These are phyloP conservation scores for Populus simonii DNA, from an alignment of 345 rosid genomes.

Conservation along the genomic window DNA sequence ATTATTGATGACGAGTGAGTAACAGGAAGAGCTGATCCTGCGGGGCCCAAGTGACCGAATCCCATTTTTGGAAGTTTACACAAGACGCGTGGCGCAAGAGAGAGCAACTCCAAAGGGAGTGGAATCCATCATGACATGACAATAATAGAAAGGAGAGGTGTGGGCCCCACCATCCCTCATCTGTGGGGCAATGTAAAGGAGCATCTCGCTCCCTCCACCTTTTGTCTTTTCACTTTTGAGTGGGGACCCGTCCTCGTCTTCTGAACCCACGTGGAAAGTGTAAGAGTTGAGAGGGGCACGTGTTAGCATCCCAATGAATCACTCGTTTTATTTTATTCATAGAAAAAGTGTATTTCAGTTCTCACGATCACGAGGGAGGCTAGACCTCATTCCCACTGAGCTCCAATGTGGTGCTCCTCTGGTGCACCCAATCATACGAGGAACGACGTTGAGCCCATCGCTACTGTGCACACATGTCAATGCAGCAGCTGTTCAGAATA, in stretches of 20 bases:
- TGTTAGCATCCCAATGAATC: conserved; percentile 26
- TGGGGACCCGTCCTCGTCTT: conserved; percentile 18
- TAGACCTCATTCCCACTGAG: neutral
- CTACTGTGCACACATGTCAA: neutral
- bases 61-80: neutral
- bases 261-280: conserved; percentile 19
- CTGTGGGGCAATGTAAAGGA: conserved; percentile 14
- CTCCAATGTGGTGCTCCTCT: neutral
- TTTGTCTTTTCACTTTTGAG: neutral
- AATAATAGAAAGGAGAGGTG: conserved; percentile 2
- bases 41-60: conserved; percentile 1
- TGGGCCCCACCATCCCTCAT: conserved; percentile 10
- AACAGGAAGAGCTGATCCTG: conserved; percentile 19
- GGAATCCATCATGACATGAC: conserved; percentile 14
- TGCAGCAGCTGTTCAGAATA: no score
- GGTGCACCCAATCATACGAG: neutral
- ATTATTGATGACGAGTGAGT: conserved; percentile 20
- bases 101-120: neutral
- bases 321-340: neutral
- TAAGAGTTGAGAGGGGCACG: conserved; percentile 14
- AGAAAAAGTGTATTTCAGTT: no score
- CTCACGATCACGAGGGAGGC: no score
- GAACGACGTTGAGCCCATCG: neutral
- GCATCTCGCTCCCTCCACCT: conserved; percentile 1
- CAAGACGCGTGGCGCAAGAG: conserved; percentile 25